These are phyloP conservation scores for Mallotus repandus DNA, from an alignment of 441 rosid genomes.

Conservation along the genomic window DNA sequence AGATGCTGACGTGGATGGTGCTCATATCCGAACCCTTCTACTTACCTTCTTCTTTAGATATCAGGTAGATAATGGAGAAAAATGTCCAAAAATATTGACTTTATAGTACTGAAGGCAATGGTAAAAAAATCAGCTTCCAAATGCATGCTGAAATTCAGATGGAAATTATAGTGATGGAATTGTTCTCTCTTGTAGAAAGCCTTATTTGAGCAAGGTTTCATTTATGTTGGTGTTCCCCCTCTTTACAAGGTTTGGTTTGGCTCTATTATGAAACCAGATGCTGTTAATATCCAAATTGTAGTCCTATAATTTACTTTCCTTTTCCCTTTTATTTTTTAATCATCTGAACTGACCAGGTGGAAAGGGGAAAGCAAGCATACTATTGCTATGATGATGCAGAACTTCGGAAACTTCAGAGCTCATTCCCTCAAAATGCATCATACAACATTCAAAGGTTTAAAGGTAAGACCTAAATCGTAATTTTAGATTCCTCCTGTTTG, in stretches of 20 bases:
- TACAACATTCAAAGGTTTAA: conserved; percentile 89
- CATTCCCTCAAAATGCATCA: conserved; percentile 74
- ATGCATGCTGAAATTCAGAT: conserved; percentile 5
- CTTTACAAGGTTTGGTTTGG: conserved; percentile 71
- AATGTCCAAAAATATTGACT: not conserved
- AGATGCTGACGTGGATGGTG: conserved; percentile 99
- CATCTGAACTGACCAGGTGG: conserved; percentile 51
- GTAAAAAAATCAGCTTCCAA: not conserved
- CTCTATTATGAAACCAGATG: conserved; percentile 11
- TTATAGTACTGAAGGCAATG: not conserved
- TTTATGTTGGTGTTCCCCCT: conserved; percentile 96
- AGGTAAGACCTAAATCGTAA: conserved; percentile 39
- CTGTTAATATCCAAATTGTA: conserved; percentile 15
- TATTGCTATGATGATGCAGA: conserved; percentile 74
- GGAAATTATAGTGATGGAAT: conserved; percentile 23
- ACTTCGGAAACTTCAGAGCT: conserved; percentile 47
- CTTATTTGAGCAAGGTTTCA: conserved; percentile 84
- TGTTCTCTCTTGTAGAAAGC: conserved; percentile 59
- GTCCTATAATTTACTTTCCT: not conserved
- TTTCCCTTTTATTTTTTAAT: conserved; percentile 15
- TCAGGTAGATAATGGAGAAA: conserved; percentile 54
- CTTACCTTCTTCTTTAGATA: conserved; percentile 93
- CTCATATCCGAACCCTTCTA: conserved; percentile 91
- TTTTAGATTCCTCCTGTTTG: not conserved
- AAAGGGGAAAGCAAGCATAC: conserved; percentile 73